These are phyloP conservation scores for Persicaria maculosa DNA, from an alignment of 148 eudicot genomes.

Conservation along the genomic window DNA sequence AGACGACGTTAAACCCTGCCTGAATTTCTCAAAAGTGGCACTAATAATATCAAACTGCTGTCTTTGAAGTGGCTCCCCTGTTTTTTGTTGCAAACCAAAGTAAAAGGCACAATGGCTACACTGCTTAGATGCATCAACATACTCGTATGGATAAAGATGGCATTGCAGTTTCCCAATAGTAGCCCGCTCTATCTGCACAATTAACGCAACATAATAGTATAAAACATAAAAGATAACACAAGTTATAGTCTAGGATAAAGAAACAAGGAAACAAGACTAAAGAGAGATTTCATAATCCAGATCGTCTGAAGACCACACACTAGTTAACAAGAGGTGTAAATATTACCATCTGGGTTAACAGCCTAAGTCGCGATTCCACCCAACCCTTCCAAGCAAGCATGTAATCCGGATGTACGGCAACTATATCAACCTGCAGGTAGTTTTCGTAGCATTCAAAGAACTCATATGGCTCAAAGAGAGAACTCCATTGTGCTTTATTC, in stretches of 20 bases:
- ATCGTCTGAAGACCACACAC: background rate
- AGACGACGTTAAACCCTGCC: constrained; percentile 48
- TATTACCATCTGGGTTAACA: constrained; percentile 76
- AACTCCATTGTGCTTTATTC: constrained; percentile 52
- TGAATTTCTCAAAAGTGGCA: constrained; percentile 64
- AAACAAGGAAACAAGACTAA: background rate
- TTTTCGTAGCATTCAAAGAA: constrained; percentile 87
- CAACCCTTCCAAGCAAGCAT: constrained; percentile 89
- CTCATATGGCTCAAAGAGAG: constrained; percentile 62
- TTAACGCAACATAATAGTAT: background rate
- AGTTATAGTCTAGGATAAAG: background rate
- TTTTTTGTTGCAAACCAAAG: constrained; percentile 79
- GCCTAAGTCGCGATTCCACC: constrained; percentile 91
- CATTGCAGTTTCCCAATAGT: constrained; percentile 75
- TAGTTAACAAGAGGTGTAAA: constrained; percentile 12
- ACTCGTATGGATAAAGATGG: constrained; percentile 76
- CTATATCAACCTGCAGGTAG: constrained; percentile 68
- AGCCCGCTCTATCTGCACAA: constrained; percentile 82
- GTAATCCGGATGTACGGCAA: constrained; percentile 61
- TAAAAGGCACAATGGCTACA: constrained; percentile 66
- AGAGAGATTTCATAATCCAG: background rate
- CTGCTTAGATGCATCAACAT: constrained; percentile 47
- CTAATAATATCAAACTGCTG: constrained; percentile 78
- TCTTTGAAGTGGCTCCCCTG: constrained; percentile 59
- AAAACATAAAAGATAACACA: background rate